phyloP scores from a whole-genome alignment of 495 filamentous ascomycete species.

The Lepidopterella palustris region DNA sequence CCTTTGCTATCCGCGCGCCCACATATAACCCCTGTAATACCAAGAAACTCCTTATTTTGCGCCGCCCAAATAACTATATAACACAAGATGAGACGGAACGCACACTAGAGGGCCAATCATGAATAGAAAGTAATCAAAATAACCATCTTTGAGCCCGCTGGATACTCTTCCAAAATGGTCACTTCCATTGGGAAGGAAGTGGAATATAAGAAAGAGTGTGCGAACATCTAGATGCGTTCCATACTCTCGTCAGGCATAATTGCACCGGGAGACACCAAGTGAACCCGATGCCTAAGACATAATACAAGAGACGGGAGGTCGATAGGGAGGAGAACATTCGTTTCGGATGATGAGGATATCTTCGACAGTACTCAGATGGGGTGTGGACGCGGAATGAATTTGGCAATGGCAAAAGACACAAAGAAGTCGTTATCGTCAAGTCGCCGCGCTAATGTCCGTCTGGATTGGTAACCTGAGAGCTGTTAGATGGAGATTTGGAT shows the following conservation, averaged over 20 bases:
- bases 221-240: conserved; percentile 14
- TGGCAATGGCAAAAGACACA: conserved; percentile 6
- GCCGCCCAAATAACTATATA: conserved; percentile 21
- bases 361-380: neutral
- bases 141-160: neutral
- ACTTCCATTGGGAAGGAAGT: neutral
- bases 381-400: neutral
- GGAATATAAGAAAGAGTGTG: neutral
- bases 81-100: conserved; percentile 18
- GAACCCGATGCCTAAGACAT: conserved; percentile 9
- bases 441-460: conserved; percentile 9
- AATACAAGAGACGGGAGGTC: conserved; percentile 8
- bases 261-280: conserved; percentile 1
- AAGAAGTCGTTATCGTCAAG: conserved; percentile 6
- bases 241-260: conserved; percentile 27
- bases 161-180: neutral
- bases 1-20: neutral
- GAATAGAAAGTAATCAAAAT: conserved; percentile 5
- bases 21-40: conserved; percentile 6
- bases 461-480: conserved; percentile 24
- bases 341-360: neutral
- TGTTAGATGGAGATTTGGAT: conserved; percentile 5
- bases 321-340: conserved; percentile 1
- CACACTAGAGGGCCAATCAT: conserved; percentile 15
- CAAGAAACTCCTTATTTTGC: conserved; percentile 9